Conservation (phyloP, 2,329 filamentous ascomycete genomes). For the Elsinoe australis region DNA sequence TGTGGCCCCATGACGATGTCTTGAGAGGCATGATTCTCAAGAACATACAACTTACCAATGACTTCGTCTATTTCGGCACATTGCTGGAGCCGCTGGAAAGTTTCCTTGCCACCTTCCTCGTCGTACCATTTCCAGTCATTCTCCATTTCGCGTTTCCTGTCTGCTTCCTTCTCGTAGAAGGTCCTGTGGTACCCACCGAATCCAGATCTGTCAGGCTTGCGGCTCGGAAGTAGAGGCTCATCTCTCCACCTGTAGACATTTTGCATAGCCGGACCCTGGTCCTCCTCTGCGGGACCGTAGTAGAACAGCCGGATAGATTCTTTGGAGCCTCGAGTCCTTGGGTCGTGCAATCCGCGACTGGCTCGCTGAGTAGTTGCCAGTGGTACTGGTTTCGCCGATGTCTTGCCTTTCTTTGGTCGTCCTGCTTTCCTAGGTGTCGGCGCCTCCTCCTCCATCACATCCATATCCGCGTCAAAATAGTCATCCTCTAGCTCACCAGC, state of each 20-base stretch:
- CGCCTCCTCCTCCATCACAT: conserved; percentile 13
- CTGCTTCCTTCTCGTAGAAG: conserved; percentile 37
- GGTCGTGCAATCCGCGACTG: conserved; percentile 25
- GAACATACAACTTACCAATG: conserved; percentile 39
- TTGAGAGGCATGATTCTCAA: conserved; percentile 29
- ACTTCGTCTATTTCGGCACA: conserved; percentile 30
- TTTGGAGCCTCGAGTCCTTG: conserved; percentile 30
- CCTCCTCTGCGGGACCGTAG: conserved; percentile 45
- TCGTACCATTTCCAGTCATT: conserved; percentile 49
- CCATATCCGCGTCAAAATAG: conserved; percentile 27
- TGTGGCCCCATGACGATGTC: conserved; percentile 46
- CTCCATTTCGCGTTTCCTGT: conserved; percentile 39
- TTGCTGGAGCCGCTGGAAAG: conserved; percentile 39
- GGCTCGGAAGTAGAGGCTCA: conserved; percentile 46
- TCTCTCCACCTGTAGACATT: conserved; percentile 46
- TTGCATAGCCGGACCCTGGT: conserved; percentile 42
- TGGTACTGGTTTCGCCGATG: conserved; percentile 1
- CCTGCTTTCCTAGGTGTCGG: background rate
- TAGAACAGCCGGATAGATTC: conserved; percentile 41
- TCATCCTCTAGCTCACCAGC: conserved; percentile 29
- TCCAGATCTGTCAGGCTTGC: conserved; percentile 29
- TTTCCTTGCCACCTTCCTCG: conserved; percentile 32
- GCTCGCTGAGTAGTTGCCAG: conserved; percentile 16
- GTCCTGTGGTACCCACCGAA: conserved; percentile 36
- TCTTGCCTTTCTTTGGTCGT: background rate